Evolutionary conservation across 2,329 filamentous ascomycete species (phyloP), one percentile per base, ranked within the genome.

Genomic region (Leptosphaerulina australis): DNA sequence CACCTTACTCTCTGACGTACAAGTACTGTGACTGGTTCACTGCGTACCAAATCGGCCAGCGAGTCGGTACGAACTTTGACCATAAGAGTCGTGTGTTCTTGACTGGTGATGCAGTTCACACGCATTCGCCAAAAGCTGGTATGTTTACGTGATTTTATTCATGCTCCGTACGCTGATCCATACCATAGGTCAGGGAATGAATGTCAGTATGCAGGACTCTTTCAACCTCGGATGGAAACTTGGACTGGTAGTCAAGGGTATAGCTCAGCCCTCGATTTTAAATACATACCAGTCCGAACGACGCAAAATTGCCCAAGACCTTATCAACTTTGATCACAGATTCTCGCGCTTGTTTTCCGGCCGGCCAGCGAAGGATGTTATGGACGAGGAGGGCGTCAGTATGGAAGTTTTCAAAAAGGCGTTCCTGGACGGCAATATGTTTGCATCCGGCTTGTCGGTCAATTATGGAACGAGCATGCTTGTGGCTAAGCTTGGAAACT

Each of bases 11-110:
- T 24, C 71, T 91, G 2, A 78, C 79, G 0, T 88, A 88, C 58
- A 72, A 81, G 26, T 81, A 87, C 52, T 83, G 83, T 48, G 81
- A 86, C 58, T 88, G 85, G 83, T 88, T 83, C 82, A 84, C 81
- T 0, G 84, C 82, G 0, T 88, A 87, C 58, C 81, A 88, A 36
- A 87, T 89, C 35, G 85, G 85, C 0, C 86, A 88, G 63, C 77
- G 87, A 5, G 80, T 88, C 0, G 83, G 81, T 3, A 79, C 77
- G 1, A 74, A 78, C 31, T 88, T 87, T 67, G 80, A 78, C 30
- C 76, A 76, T 5, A 70, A 76, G 10, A 77, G 81, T 18, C 79
- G 85, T 3, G 77, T 91, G 8, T 91, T 91, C 66, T 76, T 90
- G 4, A 84, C 86, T 0, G 88, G 87, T 2, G 87, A 89, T 68